Percentiles rank a stretch among this genome's conserved stretches.
phyloP scores from a whole-genome alignment of 2,329 filamentous ascomycete species.

The Pyrenochaeta sp. region DNA sequence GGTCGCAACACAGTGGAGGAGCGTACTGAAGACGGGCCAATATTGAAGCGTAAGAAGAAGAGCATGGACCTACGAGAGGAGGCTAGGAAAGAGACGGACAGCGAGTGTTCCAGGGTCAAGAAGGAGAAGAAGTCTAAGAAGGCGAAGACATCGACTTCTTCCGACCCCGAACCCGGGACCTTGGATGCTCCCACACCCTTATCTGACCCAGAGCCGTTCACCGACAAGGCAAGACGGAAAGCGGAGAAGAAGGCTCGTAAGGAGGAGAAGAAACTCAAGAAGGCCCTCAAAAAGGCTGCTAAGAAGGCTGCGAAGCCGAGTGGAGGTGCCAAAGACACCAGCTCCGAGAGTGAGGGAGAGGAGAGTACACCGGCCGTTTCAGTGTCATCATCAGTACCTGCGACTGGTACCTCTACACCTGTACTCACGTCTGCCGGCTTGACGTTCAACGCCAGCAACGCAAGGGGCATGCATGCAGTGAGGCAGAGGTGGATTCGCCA shows the following conservation, averaged over 20 bases:
- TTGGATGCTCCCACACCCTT: slow-evolving; percentile 25
- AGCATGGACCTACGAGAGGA: slow-evolving; percentile 44
- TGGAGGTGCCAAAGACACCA: slow-evolving; percentile 30
- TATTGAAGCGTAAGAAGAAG: slow-evolving; percentile 50
- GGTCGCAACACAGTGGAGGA: slow-evolving; percentile 42
- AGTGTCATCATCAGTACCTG: slow-evolving; percentile 37
- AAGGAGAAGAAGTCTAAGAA: slow-evolving; percentile 45
- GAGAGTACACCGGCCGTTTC: slow-evolving; percentile 39
- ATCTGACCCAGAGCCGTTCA: slow-evolving; percentile 47
- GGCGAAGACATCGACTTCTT: slow-evolving; percentile 32
- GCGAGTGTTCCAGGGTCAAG: slow-evolving; percentile 27
- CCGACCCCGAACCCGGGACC: slow-evolving; percentile 30
- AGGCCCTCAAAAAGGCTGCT: slow-evolving; percentile 57
- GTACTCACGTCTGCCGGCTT: slow-evolving; percentile 54
- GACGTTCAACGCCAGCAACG: slow-evolving; percentile 52
- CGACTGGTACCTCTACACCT: slow-evolving; percentile 57
- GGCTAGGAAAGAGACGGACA: slow-evolving; percentile 30
- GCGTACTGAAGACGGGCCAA: slow-evolving; percentile 37
- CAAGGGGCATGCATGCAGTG: slow-evolving; percentile 73
- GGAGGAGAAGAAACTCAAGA: slow-evolving; percentile 57
- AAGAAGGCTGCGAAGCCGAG: slow-evolving; percentile 50
- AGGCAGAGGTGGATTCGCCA: slow-evolving; percentile 86
- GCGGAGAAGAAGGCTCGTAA: slow-evolving; percentile 57
- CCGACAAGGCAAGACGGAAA: slow-evolving; percentile 52
- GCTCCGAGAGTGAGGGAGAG: slow-evolving; percentile 39